phyloP scores from a whole-genome alignment of 73 alveolate genomes.

The Loxodes magnus region DNA sequence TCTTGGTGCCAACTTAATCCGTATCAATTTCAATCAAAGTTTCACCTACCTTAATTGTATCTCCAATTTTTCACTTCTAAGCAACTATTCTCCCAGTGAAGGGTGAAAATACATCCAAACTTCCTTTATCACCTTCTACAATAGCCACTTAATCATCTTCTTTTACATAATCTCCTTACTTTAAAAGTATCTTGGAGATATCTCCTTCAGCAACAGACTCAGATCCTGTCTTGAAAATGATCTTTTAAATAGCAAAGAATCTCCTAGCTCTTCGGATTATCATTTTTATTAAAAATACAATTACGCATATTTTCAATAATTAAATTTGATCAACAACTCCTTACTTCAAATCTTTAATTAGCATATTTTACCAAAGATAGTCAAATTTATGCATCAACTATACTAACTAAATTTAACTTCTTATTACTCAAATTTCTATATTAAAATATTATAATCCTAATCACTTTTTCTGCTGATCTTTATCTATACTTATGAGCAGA shows the following conservation, averaged over 20 bases:
- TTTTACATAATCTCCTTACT: slow-evolving; percentile 16
- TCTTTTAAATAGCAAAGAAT: neutral
- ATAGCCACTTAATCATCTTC: slow-evolving; percentile 58
- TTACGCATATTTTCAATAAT: no score
- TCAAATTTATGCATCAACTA: no score
- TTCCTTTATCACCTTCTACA: slow-evolving; percentile 50
- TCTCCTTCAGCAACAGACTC: neutral
- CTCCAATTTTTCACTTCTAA: neutral
- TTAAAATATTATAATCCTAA: no score
- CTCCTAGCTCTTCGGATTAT: no score
- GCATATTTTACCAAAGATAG: no score
- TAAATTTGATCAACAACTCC: no score
- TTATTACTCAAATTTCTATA: no score
- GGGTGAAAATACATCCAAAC: neutral
- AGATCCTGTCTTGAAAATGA: neutral
- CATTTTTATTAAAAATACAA: no score
- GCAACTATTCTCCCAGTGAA: neutral
- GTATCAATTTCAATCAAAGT: neutral
- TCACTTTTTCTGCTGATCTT: no score
- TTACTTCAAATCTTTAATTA: no score
- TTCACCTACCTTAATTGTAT: neutral
- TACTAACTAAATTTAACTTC: no score
- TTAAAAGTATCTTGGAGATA: neutral
- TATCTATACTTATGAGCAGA: no score
- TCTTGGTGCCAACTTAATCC: neutral